A percentile compares a stretch with the other conserved stretches of the same genome.
These are phyloP conservation scores for Cornus controversa DNA, from an alignment of 148 eudicot genomes.

Conservation along the genomic window DNA sequence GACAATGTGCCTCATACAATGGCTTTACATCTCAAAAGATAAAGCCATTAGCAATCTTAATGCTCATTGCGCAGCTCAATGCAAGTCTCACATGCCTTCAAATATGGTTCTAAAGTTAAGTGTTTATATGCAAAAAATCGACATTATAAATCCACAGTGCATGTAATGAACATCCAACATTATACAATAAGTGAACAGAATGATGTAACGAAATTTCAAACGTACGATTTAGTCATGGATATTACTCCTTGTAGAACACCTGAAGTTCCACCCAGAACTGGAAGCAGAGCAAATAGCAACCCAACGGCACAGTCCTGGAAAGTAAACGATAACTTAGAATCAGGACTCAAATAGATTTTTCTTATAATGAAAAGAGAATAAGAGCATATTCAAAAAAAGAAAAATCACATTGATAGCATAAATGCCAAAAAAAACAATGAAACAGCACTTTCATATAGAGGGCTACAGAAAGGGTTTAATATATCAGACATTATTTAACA, in stretches of 20 bases:
- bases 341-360: neutral
- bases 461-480: no score
- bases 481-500: no score
- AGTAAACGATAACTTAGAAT: neutral
- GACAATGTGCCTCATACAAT: neutral
- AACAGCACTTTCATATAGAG: neutral
- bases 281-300: conserved; percentile 51
- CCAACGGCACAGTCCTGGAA: conserved; percentile 61
- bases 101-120: neutral
- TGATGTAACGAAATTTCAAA: conserved; percentile 3
- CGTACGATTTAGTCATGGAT: conserved; percentile 92
- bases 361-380: neutral
- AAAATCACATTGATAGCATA: neutral
- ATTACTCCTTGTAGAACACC: conserved; percentile 53
- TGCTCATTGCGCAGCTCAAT: neutral
- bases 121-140: neutral
- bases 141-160: neutral
- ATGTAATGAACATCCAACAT: neutral
- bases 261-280: conserved; percentile 54
- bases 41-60: neutral
- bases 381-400: neutral
- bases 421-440: neutral
- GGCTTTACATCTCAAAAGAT: neutral
- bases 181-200: neutral
- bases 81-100: neutral